phyloP scores from a whole-genome alignment of 441 rosid species.

The Syzygium malaccense region DNA sequence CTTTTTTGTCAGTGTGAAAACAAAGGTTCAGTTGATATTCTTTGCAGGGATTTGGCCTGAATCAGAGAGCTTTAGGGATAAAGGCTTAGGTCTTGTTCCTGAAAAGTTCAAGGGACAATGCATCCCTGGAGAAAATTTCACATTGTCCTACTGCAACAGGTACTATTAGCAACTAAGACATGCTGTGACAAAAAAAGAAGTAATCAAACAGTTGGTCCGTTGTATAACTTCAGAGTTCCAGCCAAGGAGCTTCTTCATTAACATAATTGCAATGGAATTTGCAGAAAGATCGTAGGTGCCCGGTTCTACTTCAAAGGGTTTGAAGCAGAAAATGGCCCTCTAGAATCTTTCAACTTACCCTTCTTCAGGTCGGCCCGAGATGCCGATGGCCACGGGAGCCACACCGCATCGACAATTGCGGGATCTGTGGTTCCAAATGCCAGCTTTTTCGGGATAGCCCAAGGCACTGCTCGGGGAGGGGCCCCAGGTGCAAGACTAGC shows the following conservation, averaged over 20 bases:
- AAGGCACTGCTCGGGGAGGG: constrained; percentile 40
- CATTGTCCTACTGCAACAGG: constrained; percentile 31
- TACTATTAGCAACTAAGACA: background rate
- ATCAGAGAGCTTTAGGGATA: constrained; percentile 35
- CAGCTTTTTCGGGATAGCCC: constrained; percentile 35
- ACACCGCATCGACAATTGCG: constrained; percentile 32
- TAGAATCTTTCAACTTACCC: constrained; percentile 15
- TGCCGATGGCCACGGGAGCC: constrained; percentile 41
- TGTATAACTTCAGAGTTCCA: background rate
- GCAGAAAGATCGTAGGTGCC: constrained; percentile 44
- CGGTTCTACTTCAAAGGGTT: constrained; percentile 29
- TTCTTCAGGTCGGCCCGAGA: constrained; percentile 40
- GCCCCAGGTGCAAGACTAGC: constrained; percentile 42
- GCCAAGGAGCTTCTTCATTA: background rate
- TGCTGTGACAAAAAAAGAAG: background rate
- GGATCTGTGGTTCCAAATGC: constrained; percentile 25
- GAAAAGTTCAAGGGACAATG: constrained; percentile 40
- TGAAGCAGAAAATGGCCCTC: constrained; percentile 33
- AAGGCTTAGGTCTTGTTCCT: constrained; percentile 34
- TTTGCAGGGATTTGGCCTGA: constrained; percentile 45
- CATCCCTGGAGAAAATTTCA: constrained; percentile 30
- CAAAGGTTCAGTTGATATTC: background rate
- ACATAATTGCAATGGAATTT: background rate
- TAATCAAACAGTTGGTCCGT: background rate
- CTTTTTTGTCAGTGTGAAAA: background rate